Evolutionary conservation across 1,284 basidiomycete species (phyloP).

Genomic region (Ceratobasidium sp.): DNA sequence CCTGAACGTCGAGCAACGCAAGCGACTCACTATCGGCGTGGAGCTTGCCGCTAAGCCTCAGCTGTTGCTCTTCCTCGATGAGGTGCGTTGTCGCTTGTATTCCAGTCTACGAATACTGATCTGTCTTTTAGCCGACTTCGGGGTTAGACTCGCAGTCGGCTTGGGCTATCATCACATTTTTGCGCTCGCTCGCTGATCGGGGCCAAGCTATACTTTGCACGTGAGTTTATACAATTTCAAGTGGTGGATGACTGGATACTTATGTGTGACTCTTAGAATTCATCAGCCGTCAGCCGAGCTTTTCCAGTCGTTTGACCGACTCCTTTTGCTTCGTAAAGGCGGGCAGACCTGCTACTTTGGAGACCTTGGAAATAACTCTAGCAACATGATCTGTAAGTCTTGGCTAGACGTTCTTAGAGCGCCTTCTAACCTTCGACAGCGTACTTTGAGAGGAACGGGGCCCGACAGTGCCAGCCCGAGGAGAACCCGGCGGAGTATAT

Average conservation of each 20-base stretch:
- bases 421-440: neutral
- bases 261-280: constrained; percentile 64
- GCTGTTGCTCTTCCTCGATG: constrained; percentile 85
- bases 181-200: constrained; percentile 85
- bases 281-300: constrained; percentile 84
- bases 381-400: constrained; percentile 64
- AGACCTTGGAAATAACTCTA: constrained; percentile 72
- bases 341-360: constrained; percentile 85
- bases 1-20: constrained; percentile 76
- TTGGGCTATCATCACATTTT: constrained; percentile 85
- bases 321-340: constrained; percentile 70
- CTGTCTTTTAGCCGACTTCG: constrained; percentile 68
- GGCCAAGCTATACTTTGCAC: constrained; percentile 82
- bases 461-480: constrained; percentile 63
- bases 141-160: constrained; percentile 92
- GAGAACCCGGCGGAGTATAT: constrained; percentile 61
- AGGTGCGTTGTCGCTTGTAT: constrained; percentile 59
- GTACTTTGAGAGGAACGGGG: constrained; percentile 79
- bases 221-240: neutral
- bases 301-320: constrained; percentile 78
- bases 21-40: constrained; percentile 85
- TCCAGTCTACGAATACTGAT: neutral
- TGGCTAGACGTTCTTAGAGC: neutral
- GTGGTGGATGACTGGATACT: neutral
- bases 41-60: constrained; percentile 85